A percentile compares a stretch with the other conserved stretches of the same genome.
Conservation (phyloP, 1,284 basidiomycete species). For the Golubevia pallescens region DNA sequence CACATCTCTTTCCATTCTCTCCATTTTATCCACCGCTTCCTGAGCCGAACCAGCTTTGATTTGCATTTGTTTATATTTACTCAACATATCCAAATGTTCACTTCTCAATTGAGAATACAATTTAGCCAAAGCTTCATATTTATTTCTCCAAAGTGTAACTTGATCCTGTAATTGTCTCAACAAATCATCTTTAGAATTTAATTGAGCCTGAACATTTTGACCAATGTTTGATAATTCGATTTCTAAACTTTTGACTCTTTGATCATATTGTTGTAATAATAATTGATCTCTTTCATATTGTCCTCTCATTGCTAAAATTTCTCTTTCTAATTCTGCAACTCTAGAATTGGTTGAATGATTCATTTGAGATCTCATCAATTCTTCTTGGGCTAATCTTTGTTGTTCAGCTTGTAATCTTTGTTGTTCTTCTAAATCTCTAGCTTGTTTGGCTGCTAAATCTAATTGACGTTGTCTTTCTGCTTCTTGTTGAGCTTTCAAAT, state of each 20-base stretch:
- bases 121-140: constrained; percentile 65
- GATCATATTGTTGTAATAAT: constrained; percentile 63
- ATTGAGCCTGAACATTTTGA: constrained; percentile 55
- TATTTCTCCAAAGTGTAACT: constrained; percentile 50
- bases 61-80: constrained; percentile 64
- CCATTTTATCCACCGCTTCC: constrained; percentile 64
- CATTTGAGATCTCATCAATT: constrained; percentile 60
- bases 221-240: constrained; percentile 55
- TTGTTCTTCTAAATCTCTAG: constrained; percentile 60
- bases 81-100: constrained; percentile 62
- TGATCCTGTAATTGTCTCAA: constrained; percentile 63
- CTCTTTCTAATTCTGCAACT: constrained; percentile 58
- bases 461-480: constrained; percentile 47
- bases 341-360: constrained; percentile 55
- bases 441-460: constrained; percentile 47
- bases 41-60: constrained; percentile 63
- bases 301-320: constrained; percentile 61
- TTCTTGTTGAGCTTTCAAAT: constrained; percentile 53
- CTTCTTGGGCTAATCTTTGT: constrained; percentile 56
- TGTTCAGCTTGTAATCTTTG: constrained; percentile 59
- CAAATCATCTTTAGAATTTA: constrained; percentile 58
- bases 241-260: constrained; percentile 59
- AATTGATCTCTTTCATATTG: constrained; percentile 64
- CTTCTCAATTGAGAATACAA: constrained; percentile 61
- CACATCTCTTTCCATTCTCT: constrained; percentile 63